These are phyloP conservation scores for Paraphaeosphaeria sporulosa DNA, from an alignment of 2,329 filamentous ascomycete species.

Conservation along the genomic window DNA sequence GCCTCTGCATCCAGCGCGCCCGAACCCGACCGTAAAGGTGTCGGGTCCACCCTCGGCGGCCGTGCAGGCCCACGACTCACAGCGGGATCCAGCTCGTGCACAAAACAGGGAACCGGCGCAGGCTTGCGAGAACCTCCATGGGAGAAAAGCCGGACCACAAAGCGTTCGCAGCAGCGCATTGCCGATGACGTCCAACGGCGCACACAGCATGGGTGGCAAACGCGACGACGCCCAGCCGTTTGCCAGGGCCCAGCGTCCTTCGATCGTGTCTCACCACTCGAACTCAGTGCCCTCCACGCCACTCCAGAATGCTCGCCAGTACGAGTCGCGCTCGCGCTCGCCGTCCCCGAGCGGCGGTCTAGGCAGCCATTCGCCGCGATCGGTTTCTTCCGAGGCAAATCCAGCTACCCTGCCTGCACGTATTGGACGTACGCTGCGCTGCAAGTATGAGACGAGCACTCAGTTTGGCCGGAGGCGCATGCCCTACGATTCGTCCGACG, in stretches of 20 bases:
- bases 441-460: constrained; percentile 88
- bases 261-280: constrained; percentile 71
- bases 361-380: constrained; percentile 84
- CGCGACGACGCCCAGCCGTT: constrained; percentile 31
- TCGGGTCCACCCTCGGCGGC: constrained; percentile 38
- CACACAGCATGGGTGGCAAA: constrained; percentile 39
- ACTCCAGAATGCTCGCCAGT: constrained; percentile 84
- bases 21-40: constrained; percentile 48
- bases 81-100: constrained; percentile 45
- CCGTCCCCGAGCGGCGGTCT: constrained; percentile 79
- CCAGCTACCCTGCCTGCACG: constrained; percentile 73
- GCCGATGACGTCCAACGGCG: constrained; percentile 48
- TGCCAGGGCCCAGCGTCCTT: constrained; percentile 52
- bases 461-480: constrained; percentile 84
- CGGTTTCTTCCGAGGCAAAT: constrained; percentile 88
- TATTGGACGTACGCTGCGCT: constrained; percentile 66
- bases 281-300: constrained; percentile 94
- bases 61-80: constrained; percentile 18
- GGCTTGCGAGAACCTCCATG: constrained; percentile 46
- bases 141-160: constrained; percentile 41
- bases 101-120: constrained; percentile 33
- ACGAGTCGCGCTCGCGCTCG: constrained; percentile 77
- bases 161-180: constrained; percentile 46
- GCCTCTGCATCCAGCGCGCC: constrained; percentile 26
- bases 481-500: constrained; percentile 87